Percentiles rank a stretch among this genome's conserved stretches.
phyloP scores from a whole-genome alignment of 2,329 filamentous ascomycete species.

The Mariannaea sp. region DNA sequence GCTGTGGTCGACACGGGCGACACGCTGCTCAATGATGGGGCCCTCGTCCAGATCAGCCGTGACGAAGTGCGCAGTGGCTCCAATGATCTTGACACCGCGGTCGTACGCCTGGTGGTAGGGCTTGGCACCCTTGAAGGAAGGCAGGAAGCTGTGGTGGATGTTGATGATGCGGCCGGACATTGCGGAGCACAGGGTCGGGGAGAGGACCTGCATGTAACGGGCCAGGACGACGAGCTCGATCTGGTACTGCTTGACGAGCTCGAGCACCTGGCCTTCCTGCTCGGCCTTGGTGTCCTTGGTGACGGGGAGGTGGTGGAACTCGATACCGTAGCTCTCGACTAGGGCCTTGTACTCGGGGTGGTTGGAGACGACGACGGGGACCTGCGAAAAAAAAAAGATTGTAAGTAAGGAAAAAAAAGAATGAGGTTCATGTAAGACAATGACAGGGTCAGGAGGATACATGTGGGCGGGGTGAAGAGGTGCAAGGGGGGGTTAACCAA shows the following conservation, averaged over 20 bases:
- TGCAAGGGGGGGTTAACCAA: too few species aligned
- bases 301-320: slow-evolving; percentile 81
- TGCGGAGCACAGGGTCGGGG: slow-evolving; percentile 71
- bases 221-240: slow-evolving; percentile 82
- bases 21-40: slow-evolving; percentile 85
- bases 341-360: slow-evolving; percentile 74
- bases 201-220: slow-evolving; percentile 87
- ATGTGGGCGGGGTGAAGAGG: too few species aligned
- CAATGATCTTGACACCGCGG: slow-evolving; percentile 86
- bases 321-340: slow-evolving; percentile 74
- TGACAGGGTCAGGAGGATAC: too few species aligned
- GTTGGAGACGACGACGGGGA: slow-evolving; percentile 81
- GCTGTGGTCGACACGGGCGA: slow-evolving; percentile 75
- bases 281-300: slow-evolving; percentile 75
- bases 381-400: slow-evolving; percentile 29
- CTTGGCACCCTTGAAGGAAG: slow-evolving; percentile 85
- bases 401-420: neutral
- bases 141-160: slow-evolving; percentile 87
- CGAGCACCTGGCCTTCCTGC: slow-evolving; percentile 74
- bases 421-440: too few species aligned
- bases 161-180: slow-evolving; percentile 92
- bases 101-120: slow-evolving; percentile 89
- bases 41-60: slow-evolving; percentile 85
- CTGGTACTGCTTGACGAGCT: slow-evolving; percentile 68
- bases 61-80: slow-evolving; percentile 84